These are phyloP conservation scores for Calonectria pseudoreteaudii DNA, from an alignment of 2,329 filamentous ascomycete genomes.

Conservation along the genomic window DNA sequence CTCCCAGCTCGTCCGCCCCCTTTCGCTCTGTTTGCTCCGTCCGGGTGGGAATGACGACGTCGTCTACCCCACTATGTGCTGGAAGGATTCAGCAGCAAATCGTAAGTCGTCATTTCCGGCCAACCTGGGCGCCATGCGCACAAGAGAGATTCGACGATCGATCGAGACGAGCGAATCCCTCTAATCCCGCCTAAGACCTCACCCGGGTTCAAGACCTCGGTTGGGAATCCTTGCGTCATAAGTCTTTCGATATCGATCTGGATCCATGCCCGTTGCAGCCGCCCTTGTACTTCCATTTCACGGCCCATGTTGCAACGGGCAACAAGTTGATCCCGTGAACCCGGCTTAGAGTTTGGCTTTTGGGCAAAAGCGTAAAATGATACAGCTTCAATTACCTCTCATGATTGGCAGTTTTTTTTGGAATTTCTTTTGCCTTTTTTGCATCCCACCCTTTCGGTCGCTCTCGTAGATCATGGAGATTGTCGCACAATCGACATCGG, in stretches of 20 bases:
- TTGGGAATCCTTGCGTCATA: conserved; percentile 19
- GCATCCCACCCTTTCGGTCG: background rate
- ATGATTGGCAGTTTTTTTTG: background rate
- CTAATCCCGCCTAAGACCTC: background rate
- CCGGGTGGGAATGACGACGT: background rate
- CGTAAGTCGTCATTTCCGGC: conserved; percentile 5
- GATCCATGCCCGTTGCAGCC: conserved; percentile 12
- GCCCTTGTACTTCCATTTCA: background rate
- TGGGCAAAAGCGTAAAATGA: conserved; percentile 9
- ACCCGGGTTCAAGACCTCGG: conserved; percentile 1
- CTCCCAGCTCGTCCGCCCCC: background rate
- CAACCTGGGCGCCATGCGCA: background rate
- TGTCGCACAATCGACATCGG: background rate
- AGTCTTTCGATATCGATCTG: conserved; percentile 23
- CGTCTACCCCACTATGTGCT: background rate
- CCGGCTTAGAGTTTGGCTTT: background rate
- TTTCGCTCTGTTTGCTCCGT: background rate
- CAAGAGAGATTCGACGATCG: background rate
- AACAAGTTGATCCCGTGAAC: background rate
- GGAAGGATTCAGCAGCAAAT: background rate
- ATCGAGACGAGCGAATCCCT: background rate
- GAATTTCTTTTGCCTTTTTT: background rate
- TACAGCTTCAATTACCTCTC: background rate
- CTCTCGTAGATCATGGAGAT: conserved; percentile 1
- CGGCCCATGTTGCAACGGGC: conserved; percentile 6